Evolutionary conservation across 2,329 filamentous ascomycete genomes (phyloP), one percentile per base, ranked within the genome.

Genomic region (Chaetomium sp.): DNA sequence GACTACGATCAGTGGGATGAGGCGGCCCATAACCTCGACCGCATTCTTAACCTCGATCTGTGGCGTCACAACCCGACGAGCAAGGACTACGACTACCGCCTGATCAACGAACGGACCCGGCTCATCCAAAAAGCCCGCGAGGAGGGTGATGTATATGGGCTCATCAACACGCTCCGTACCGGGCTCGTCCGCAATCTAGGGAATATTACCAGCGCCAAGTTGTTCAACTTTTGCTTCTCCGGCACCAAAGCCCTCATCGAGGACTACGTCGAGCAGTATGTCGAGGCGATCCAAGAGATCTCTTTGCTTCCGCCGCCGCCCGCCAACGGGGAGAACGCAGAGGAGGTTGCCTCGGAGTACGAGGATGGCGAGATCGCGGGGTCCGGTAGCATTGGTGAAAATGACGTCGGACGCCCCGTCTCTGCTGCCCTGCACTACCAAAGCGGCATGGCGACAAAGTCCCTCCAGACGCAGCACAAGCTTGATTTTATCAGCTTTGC

Each of bases 211-310:
- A 86, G 89, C 1, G 87, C 91, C 2, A 88, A 88, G 68, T 81
- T 97, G 1, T 97, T 93, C 79, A 93, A 93, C 72, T 85, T 89
- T 64, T 90, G 92, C 13, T 95, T 95, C 74, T 90, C 90, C 1
- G 93, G 93, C 19, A 97, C 93, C 0, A 97, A 97, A 75, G 85
- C 91, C 60, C 79, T 97, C 56, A 96, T 97, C 67, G 93, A 97
- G 74, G 91, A 96, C 76, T 97, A 97, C 74, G 89, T 96, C 67
- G 88, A 89, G 0, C 88, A 94, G 73, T 89, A 96, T 42, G 90
- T 90, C n/a, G 85, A 90, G 65, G 90, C 91, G 1, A 87, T 97
- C 61, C 86, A 91, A 66, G 89, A 93, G 72, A 88, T 97, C 45
- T 88, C 88, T 31, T 79, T 75, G 23, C 82, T 92, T 60, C 87